Evolutionary conservation across 495 filamentous ascomycete genomes (phyloP), one percentile per base, ranked within the genome.

Genomic region (Hypoxylon cercidicola): DNA sequence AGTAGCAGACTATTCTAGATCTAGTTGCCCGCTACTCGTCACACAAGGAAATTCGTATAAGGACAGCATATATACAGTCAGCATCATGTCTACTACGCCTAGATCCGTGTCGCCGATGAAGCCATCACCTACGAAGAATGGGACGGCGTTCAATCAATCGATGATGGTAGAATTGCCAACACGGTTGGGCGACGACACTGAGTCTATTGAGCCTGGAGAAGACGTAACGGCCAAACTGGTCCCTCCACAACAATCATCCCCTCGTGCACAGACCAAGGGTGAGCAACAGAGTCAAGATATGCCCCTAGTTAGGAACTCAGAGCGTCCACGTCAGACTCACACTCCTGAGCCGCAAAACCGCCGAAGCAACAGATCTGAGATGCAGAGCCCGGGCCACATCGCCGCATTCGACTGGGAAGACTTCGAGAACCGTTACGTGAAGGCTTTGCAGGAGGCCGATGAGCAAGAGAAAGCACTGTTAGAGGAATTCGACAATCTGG

Each of bases 381-480:
- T 70, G 57, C 77, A 77, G 60, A 80, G 78, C 1, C 79, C 80
- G 0, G 79, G 77, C 11, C 74, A 80, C 49, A 72, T 81, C 18
- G 74, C 72, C 5, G 68, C 78, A 12, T 89, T 87, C 64, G 82
- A 89, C 70, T 92, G 89, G 89, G 81, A 86, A 6, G 84, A 88
- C 35, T 83, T 94, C 15, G 81, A 91, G 72, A 73, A 79, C 20
- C 84, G 84, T 34, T 93, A 90, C 60, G 67, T 82, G 32, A 76
- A 82, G 45, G 83, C 83, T 25, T 85, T 93, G 72, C 74, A 79
- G 20, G 78, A 87, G 45, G 82, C 87, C 20, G 79, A 86, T 40
- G 74, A 77, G 13, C 70, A 84, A 0, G 90, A 96, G 73, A 82
- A 82, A 10, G 76, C 84, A 35, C 69, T 93, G 11, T 77, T 86